Conservation (phyloP, 352 stramenopile species). For the Globisporangium irregulare region DNA sequence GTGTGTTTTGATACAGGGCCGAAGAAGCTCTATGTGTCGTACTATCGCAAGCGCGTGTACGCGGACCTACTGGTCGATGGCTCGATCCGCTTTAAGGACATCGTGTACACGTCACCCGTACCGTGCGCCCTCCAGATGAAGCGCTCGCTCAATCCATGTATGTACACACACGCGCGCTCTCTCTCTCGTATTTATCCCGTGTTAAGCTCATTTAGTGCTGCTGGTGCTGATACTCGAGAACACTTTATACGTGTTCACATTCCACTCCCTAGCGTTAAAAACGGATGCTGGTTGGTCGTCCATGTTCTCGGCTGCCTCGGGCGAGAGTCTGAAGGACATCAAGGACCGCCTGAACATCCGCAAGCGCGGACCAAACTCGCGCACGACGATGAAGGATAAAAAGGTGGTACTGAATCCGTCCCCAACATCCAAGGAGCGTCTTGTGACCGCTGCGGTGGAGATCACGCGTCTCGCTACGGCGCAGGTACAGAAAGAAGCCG, state of each 20-base stretch:
- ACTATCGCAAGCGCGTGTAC: constrained; percentile 80
- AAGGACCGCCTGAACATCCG: constrained; percentile 73
- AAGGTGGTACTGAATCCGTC: constrained; percentile 25
- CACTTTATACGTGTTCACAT: not conserved
- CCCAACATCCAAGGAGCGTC: constrained; percentile 23
- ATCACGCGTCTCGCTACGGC: constrained; percentile 19
- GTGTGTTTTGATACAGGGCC: constrained; percentile 25
- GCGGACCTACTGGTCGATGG: constrained; percentile 70
- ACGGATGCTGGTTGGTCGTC: constrained; percentile 78
- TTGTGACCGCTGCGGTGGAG: constrained; percentile 20
- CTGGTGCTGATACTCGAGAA: constrained; percentile 4
- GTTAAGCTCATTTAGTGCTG: not conserved
- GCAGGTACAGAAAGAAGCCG: constrained; percentile 1
- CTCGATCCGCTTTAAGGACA: constrained; percentile 76
- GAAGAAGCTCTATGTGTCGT: constrained; percentile 80
- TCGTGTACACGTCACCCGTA: constrained; percentile 71
- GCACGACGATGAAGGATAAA: constrained; percentile 58
- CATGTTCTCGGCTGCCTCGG: constrained; percentile 64
- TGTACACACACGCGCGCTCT: constrained; percentile 2
- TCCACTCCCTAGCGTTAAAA: constrained; percentile 41
- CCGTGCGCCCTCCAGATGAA: constrained; percentile 80
- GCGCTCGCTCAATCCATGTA: constrained; percentile 73
- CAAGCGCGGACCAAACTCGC: constrained; percentile 60
- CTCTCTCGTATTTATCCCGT: not conserved
- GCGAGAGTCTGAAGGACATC: constrained; percentile 78